Evolutionary conservation across 805 yeast genomes (phyloP).

Genomic region (Myxozyma geophila): DNA sequence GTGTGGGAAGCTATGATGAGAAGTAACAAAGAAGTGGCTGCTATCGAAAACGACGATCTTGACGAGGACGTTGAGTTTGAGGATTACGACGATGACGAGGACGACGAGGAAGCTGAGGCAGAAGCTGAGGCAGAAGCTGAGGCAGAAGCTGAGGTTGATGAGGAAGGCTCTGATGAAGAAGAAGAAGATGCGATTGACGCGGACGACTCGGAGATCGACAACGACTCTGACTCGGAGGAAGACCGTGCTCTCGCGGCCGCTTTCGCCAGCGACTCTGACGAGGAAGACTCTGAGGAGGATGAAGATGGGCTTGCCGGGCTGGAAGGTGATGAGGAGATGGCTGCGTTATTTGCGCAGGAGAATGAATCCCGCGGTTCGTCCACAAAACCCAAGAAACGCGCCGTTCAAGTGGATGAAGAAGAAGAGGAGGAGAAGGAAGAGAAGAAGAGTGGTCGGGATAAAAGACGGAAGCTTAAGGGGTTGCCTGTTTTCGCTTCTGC

Average conservation of each 20-base stretch:
- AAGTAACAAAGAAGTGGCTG: slow-evolving; percentile 62
- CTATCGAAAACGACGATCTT: slow-evolving; percentile 49
- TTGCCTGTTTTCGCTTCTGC: slow-evolving; percentile 88
- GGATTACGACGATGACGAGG: slow-evolving; percentile 33
- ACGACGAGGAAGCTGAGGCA: not conserved
- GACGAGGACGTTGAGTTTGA: slow-evolving; percentile 45
- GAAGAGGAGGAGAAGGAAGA: slow-evolving; percentile 28
- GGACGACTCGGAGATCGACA: slow-evolving; percentile 43
- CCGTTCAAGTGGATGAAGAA: slow-evolving; percentile 39
- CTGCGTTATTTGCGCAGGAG: slow-evolving; percentile 35
- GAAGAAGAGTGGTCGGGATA: slow-evolving; percentile 40
- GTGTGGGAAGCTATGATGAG: slow-evolving; percentile 82
- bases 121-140: too few relatives aligned
- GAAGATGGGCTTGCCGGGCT: too few relatives aligned
- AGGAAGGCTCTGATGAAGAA: not conserved
- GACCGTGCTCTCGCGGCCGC: too few relatives aligned
- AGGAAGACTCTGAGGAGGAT: slow-evolving; percentile 48
- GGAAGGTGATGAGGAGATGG: slow-evolving; percentile 43
- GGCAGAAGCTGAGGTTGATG: too few relatives aligned
- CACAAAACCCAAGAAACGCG: slow-evolving; percentile 22
- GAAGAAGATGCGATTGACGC: not conserved
- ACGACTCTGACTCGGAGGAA: slow-evolving; percentile 14
- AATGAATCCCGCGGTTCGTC: slow-evolving; percentile 34
- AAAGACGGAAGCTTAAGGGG: slow-evolving; percentile 56
- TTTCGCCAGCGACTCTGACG: slow-evolving; percentile 24